Evolutionary conservation across 768 basidiomycete genomes (phyloP).

Genomic region (Sutorius australiensis): DNA sequence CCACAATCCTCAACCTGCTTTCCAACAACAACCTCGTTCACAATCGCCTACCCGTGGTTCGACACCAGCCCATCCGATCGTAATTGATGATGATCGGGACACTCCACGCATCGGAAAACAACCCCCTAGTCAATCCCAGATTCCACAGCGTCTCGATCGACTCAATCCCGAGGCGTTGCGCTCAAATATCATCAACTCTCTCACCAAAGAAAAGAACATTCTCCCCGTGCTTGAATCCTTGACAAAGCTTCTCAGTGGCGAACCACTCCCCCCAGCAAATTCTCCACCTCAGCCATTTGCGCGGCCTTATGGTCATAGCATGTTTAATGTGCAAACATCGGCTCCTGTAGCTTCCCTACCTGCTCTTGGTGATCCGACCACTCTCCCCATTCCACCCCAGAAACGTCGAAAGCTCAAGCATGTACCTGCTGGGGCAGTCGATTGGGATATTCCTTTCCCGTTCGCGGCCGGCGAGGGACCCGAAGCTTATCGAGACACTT

Average conservation of each 20-base stretch:
- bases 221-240: conserved; percentile 63
- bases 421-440: conserved; percentile 75
- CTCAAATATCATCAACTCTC: conserved; percentile 55
- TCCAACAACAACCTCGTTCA: conserved; percentile 34
- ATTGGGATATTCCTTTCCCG: conserved; percentile 84
- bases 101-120: conserved; percentile 20
- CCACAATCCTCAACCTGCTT: not conserved
- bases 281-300: conserved; percentile 9
- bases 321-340: not conserved
- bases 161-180: conserved; percentile 43
- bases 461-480: conserved; percentile 71
- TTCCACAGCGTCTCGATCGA: conserved; percentile 18
- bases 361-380: not conserved
- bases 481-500: conserved; percentile 54
- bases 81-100: conserved; percentile 58
- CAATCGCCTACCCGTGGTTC: conserved; percentile 44
- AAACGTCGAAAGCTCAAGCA: conserved; percentile 63
- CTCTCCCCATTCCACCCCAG: conserved; percentile 20
- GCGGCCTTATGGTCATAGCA: conserved; percentile 20
- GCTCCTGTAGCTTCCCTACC: not conserved
- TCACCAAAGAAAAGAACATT: conserved; percentile 62
- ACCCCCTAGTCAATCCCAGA: not conserved
- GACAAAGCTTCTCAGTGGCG: conserved; percentile 48
- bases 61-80: conserved; percentile 61
- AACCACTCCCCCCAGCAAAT: conserved; percentile 21